Evolutionary conservation across 208 protist species (phyloP).

Genomic region (Acanthamoeba triangularis): DNA sequence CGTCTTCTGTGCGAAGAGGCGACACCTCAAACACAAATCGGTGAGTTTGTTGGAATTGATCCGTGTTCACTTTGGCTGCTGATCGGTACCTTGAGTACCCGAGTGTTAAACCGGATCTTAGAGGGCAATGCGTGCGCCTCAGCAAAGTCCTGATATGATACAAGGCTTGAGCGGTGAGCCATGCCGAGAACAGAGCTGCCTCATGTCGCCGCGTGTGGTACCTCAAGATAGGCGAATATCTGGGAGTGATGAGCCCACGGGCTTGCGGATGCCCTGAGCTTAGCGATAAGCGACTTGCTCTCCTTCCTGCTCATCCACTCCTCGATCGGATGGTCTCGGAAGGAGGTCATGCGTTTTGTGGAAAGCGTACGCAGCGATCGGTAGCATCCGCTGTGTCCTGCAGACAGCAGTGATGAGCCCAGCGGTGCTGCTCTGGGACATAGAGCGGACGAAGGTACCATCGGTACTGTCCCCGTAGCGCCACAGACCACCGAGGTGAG

Average conservation of each 20-base stretch:
- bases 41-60: too few relatives aligned
- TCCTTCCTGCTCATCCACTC: background rate
- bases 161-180: too few relatives aligned
- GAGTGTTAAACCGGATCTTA: conserved; percentile 28
- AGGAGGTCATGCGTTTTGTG: conserved; percentile 13
- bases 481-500: conserved; percentile 38
- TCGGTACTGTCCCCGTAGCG: conserved; percentile 10
- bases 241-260: conserved; percentile 48
- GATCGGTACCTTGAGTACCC: background rate
- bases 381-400: conserved; percentile 49
- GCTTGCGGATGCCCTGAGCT: background rate
- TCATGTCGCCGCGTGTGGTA: too few relatives aligned
- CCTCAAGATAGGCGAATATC: conserved; percentile 28
- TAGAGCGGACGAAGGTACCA: background rate
- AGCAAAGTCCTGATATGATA: conserved; percentile 40
- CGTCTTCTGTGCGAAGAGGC: background rate
- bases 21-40: background rate
- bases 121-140: background rate
- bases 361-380: conserved; percentile 20
- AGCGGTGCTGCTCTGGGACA: background rate
- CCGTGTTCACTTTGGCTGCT: too few relatives aligned
- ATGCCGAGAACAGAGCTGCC: too few relatives aligned
- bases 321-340: background rate
- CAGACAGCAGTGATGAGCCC: background rate
- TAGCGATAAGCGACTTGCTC: background rate